Conservation (phyloP, 2,329 filamentous ascomycete species). For the Phaeosphaeriaceae sp. region DNA sequence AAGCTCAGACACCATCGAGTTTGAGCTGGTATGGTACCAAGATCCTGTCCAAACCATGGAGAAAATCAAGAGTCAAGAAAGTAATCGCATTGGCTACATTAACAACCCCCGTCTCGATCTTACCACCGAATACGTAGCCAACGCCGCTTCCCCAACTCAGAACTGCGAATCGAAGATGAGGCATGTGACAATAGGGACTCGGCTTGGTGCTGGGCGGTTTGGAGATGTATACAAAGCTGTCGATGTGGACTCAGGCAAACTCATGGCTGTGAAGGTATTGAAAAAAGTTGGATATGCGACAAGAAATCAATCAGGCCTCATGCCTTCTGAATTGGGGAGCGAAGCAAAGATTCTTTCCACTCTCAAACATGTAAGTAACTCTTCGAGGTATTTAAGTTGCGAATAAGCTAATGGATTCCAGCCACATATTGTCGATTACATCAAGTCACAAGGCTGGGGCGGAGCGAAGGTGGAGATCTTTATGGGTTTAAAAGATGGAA, state of each 20-base stretch:
- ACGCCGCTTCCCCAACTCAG: background rate
- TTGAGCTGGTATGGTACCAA: slow-evolving; percentile 1
- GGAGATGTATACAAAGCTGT: background rate
- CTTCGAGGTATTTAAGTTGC: background rate
- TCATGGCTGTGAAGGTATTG: background rate
- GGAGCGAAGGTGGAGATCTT: slow-evolving; percentile 5
- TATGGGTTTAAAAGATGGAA: slow-evolving; percentile 6
- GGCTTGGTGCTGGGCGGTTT: background rate
- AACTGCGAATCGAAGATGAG: background rate
- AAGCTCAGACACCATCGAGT: background rate
- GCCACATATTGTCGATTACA: slow-evolving; percentile 15
- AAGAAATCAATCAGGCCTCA: background rate
- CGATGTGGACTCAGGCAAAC: background rate
- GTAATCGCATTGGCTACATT: background rate
- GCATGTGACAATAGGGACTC: background rate
- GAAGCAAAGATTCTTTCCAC: slow-evolving; percentile 5
- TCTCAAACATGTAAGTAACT: background rate
- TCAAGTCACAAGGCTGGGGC: slow-evolving; percentile 5
- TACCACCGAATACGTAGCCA: background rate
- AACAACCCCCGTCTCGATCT: background rate
- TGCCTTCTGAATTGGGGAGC: background rate
- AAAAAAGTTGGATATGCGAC: background rate
- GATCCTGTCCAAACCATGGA: background rate
- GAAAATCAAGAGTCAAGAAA: background rate
- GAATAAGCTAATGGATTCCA: background rate